Conservation (phyloP, 1,139 yeast species). For the Candida pseudoviswanathii region DNA sequence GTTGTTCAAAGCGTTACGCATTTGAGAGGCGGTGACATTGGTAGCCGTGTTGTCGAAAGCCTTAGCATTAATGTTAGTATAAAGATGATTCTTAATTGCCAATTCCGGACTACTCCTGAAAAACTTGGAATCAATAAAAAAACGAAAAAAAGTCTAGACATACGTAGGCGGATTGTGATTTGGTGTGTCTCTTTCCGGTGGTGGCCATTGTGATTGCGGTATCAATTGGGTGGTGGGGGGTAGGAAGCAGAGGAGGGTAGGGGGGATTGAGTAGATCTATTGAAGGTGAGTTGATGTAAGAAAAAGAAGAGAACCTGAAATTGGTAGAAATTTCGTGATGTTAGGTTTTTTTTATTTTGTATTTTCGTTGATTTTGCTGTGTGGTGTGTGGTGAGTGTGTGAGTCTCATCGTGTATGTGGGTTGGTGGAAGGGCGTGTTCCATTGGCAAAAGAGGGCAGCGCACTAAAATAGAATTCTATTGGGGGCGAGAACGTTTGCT, state of each 20-base stretch:
- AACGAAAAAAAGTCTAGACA: slow-evolving; percentile 22
- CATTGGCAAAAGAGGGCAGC: not conserved
- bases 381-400: not conserved
- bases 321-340: not conserved
- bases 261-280: no score
- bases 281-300: not conserved
- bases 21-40: slow-evolving; percentile 94
- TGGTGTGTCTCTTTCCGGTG: slow-evolving; percentile 61
- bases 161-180: slow-evolving; percentile 72
- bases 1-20: slow-evolving; percentile 93
- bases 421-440: not conserved
- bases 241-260: no score
- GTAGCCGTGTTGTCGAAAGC: slow-evolving; percentile 96
- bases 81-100: not conserved
- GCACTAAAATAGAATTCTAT: not conserved
- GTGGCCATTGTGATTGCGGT: slow-evolving; percentile 11
- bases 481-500: not conserved
- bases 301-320: not conserved
- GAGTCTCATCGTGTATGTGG: not conserved
- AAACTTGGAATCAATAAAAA: not conserved
- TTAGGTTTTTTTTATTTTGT: not conserved
- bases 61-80: slow-evolving; percentile 37
- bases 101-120: slow-evolving; percentile 9
- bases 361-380: not conserved
- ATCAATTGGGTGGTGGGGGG: slow-evolving; percentile 5